Evolutionary conservation across 805 yeast species (phyloP).

Genomic region (Cyberlindnera nakhonratchasimensis): DNA sequence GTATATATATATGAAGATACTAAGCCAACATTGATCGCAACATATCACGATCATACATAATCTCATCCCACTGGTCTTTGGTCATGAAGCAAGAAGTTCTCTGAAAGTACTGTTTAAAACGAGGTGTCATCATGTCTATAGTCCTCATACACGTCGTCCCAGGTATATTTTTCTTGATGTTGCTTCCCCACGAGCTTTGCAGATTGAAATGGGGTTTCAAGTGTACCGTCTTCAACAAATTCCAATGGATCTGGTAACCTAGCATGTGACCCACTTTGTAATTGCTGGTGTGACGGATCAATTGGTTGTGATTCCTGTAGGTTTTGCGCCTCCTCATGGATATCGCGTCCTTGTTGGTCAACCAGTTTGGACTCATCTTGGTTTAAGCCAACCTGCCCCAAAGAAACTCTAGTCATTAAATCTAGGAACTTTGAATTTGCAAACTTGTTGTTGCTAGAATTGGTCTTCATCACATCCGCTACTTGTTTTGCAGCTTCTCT

Average conservation of each 20-base stretch:
- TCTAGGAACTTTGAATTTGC: slow-evolving; percentile 27
- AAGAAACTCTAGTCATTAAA: slow-evolving; percentile 25
- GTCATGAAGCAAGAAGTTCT: slow-evolving; percentile 10
- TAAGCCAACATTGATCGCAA: neutral
- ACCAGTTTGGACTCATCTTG: slow-evolving; percentile 26
- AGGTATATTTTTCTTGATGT: slow-evolving; percentile 22
- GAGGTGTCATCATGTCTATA: slow-evolving; percentile 27
- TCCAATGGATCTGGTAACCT: slow-evolving; percentile 28
- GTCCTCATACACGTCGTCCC: slow-evolving; percentile 31
- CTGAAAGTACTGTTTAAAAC: slow-evolving; percentile 16
- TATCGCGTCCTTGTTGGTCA: slow-evolving; percentile 25
- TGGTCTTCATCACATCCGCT: slow-evolving; percentile 25
- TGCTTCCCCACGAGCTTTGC: slow-evolving; percentile 21
- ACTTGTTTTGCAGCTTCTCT: slow-evolving; percentile 28
- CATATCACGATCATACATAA: neutral
- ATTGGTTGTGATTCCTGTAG: neutral
- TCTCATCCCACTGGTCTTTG: slow-evolving; percentile 9
- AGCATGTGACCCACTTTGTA: slow-evolving; percentile 5
- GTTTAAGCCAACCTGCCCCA: slow-evolving; percentile 24
- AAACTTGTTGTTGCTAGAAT: slow-evolving; percentile 19
- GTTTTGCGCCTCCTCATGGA: slow-evolving; percentile 15
- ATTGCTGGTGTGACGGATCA: slow-evolving; percentile 4
- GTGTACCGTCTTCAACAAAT: slow-evolving; percentile 21
- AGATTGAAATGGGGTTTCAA: slow-evolving; percentile 24
- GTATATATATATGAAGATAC: neutral